phyloP scores from a whole-genome alignment of 2,329 filamentous ascomycete genomes.

The Akanthomyces dipterigenus region DNA sequence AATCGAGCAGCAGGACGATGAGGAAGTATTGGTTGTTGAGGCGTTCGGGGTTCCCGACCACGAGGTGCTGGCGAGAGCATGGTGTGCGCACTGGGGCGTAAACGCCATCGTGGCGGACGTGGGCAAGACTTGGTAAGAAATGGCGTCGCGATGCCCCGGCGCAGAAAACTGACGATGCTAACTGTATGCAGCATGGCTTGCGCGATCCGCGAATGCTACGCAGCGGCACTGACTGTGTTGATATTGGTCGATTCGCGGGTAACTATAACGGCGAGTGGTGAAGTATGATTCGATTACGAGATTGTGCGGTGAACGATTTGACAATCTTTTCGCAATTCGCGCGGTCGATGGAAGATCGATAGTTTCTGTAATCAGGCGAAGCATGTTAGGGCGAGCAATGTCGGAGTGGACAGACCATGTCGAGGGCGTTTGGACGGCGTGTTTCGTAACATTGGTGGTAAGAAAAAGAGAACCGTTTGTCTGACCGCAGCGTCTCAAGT shows the following conservation, averaged over 20 bases:
- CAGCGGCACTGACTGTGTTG: conserved; percentile 64
- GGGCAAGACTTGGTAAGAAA: conserved; percentile 59
- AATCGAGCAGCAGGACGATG: conserved; percentile 44
- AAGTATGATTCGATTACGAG: not conserved
- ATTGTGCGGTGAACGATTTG: not conserved
- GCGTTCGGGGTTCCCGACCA: conserved; percentile 68
- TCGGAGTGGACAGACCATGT: too few species aligned
- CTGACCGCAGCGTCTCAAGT: not conserved
- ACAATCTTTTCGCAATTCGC: not conserved
- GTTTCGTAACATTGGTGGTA: not conserved
- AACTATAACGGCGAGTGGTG: not conserved
- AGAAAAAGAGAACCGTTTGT: not conserved
- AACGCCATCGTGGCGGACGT: conserved; percentile 65
- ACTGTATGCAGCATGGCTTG: conserved; percentile 54
- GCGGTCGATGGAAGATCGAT: not conserved
- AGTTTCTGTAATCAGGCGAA: not conserved
- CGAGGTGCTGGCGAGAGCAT: conserved; percentile 68
- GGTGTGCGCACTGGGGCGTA: conserved; percentile 71
- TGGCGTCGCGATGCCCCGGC: not conserved
- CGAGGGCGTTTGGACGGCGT: not conserved
- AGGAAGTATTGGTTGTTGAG: conserved; percentile 64
- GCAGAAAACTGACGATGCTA: not conserved
- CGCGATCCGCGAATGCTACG: conserved; percentile 68
- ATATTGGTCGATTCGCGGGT: conserved; percentile 51
- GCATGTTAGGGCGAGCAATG: too few species aligned